phyloP scores from a whole-genome alignment of 2,329 filamentous ascomycete species.

The Cordyceps sp. region DNA sequence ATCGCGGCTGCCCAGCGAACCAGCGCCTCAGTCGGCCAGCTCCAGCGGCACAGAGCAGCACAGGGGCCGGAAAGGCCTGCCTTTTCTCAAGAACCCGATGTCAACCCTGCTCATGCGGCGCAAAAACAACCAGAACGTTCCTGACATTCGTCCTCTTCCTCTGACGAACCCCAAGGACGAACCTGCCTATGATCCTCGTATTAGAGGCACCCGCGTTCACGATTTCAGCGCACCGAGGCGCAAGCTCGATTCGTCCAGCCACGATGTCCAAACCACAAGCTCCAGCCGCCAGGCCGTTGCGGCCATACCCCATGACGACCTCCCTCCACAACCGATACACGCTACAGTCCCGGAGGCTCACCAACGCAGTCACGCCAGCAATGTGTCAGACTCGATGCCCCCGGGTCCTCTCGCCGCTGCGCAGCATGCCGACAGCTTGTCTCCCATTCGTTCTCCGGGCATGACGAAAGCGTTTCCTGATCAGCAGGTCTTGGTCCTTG shows the following conservation, averaged over 20 bases:
- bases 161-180: constrained; percentile 22
- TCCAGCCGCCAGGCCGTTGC: constrained; percentile 1
- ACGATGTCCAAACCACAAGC: constrained; percentile 5
- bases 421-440: constrained; percentile 10
- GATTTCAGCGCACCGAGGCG: constrained; percentile 47
- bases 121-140: constrained; percentile 31
- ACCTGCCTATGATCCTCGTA: constrained; percentile 42
- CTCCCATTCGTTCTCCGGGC: constrained; percentile 11
- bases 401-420: constrained; percentile 9
- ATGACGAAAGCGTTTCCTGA: constrained; percentile 5
- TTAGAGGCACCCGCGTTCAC: constrained; percentile 46
- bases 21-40: constrained; percentile 13
- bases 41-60: constrained; percentile 17
- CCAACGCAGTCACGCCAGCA: constrained; percentile 12
- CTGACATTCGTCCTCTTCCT: constrained; percentile 25
- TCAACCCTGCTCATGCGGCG: constrained; percentile 40
- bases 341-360: too few relatives aligned
- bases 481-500: constrained; percentile 2
- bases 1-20: constrained; percentile 21
- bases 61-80: constrained; percentile 36
- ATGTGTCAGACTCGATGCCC: constrained; percentile 13
- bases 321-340: too few relatives aligned
- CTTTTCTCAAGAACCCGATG: constrained; percentile 43
- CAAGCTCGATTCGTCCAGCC: constrained; percentile 12
- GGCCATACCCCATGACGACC: too few relatives aligned